These are phyloP conservation scores for Neoascochyta sp. DNA, from an alignment of 2,329 filamentous ascomycete genomes.

Conservation along the genomic window DNA sequence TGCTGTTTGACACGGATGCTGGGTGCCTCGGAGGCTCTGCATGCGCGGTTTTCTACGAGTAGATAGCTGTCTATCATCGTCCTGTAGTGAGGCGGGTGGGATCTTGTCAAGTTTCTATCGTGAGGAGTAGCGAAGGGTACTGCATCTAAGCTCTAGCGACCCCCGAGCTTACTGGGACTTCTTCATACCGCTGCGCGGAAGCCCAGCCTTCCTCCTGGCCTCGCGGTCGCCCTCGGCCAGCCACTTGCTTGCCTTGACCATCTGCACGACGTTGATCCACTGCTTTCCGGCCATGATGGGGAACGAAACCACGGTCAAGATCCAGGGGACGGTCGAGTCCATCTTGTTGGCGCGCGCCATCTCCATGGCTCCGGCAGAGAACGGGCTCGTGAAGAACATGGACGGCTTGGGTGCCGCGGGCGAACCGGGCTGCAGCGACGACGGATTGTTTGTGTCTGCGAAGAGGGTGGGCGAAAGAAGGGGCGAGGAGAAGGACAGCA, in stretches of 20 bases:
- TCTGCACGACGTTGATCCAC: slow-evolving; percentile 87
- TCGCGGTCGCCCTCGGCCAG: slow-evolving; percentile 85
- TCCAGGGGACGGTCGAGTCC: slow-evolving; percentile 63
- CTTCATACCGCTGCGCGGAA: slow-evolving; percentile 35
- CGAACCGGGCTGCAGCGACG: slow-evolving; percentile 56
- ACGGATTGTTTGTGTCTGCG: slow-evolving; percentile 55
- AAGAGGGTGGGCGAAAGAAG: slow-evolving; percentile 81
- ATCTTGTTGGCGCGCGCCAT: slow-evolving; percentile 85
- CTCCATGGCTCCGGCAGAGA: slow-evolving; percentile 89
- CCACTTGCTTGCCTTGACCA: slow-evolving; percentile 89
- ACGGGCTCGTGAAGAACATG: slow-evolving; percentile 80
- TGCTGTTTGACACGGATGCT: no score
- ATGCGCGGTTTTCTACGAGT: no score
- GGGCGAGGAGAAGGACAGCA: slow-evolving; percentile 93
- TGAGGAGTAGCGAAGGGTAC: no score
- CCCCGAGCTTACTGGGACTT: slow-evolving; percentile 20
- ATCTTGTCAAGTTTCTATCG: no score
- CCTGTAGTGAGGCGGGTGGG: no score
- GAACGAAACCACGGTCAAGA: slow-evolving; percentile 73
- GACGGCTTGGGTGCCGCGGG: slow-evolving; percentile 66
- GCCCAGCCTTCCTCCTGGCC: slow-evolving; percentile 49
- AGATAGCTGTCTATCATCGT: no score
- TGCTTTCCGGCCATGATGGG: slow-evolving; percentile 92
- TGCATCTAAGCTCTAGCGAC: no score
- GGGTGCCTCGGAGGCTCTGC: no score